phyloP scores from a whole-genome alignment of 305 asterid genomes.

The Solanum chacoense region DNA sequence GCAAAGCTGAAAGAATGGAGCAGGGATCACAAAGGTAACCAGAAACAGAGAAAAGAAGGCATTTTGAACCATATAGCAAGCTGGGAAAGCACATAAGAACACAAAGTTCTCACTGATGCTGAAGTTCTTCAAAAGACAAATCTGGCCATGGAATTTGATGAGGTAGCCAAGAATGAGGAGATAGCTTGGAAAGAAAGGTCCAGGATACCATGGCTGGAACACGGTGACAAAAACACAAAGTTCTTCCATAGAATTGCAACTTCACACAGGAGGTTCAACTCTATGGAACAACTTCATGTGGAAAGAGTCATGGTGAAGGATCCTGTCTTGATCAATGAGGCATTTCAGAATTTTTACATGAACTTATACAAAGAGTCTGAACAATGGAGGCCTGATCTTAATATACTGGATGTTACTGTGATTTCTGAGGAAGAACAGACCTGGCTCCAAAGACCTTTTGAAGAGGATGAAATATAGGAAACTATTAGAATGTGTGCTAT shows the following conservation, averaged over 20 bases:
- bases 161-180: neutral
- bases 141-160: neutral
- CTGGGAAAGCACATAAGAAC: neutral
- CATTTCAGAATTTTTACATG: neutral
- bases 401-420: neutral
- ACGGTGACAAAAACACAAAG: neutral
- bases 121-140: neutral
- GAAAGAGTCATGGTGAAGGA: neutral
- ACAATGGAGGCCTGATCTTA: neutral
- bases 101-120: neutral
- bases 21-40: neutral
- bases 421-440: neutral
- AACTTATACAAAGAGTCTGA: neutral
- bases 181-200: neutral
- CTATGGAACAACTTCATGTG: neutral
- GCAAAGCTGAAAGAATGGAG: neutral
- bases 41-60: neutral
- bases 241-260: neutral
- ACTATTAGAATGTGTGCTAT: neutral
- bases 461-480: neutral
- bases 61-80: neutral
- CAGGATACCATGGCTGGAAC: neutral
- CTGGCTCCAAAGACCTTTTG: neutral
- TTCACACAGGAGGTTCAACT: neutral
- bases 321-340: neutral